Conservation (phyloP, 2,329 filamentous ascomycete species). For the Bertia moriformis region DNA sequence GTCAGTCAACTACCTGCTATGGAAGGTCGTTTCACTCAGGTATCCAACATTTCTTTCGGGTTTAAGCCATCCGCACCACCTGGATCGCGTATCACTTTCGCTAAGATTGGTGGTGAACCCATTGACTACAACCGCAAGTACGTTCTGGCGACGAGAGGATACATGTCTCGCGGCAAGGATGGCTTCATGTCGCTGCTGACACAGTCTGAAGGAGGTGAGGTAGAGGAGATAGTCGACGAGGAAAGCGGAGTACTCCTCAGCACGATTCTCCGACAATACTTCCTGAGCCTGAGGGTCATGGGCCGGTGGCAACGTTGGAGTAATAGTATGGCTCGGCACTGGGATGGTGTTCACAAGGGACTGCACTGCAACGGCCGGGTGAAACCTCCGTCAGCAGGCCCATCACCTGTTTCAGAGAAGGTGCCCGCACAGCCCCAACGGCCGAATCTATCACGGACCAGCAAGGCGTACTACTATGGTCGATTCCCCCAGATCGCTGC, state of each 20-base stretch:
- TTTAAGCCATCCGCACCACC: constrained; percentile 51
- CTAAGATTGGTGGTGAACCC: constrained; percentile 43
- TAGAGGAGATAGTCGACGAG: constrained; percentile 67
- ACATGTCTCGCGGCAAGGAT: constrained; percentile 81
- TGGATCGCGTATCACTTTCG: constrained; percentile 47
- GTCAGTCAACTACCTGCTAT: constrained; percentile 69
- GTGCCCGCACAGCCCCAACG: constrained; percentile 5
- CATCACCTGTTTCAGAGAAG: constrained; percentile 10
- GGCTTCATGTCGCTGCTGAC: constrained; percentile 68
- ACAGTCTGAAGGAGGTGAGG: constrained; percentile 58
- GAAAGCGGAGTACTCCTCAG: constrained; percentile 80
- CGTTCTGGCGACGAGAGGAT: constrained; percentile 65
- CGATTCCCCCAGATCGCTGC: constrained; percentile 4
- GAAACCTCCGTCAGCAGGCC: constrained; percentile 20
- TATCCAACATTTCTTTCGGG: constrained; percentile 66
- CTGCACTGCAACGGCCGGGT: constrained; percentile 37
- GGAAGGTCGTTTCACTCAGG: constrained; percentile 74
- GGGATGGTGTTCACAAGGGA: constrained; percentile 47
- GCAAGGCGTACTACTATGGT: constrained; percentile 6
- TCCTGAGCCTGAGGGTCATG: constrained; percentile 70
- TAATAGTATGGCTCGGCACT: constrained; percentile 45
- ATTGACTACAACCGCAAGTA: constrained; percentile 53
- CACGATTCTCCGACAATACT: constrained; percentile 78
- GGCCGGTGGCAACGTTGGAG: constrained; percentile 67
- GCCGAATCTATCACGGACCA: constrained; percentile 10